These are phyloP conservation scores for Termitomyces sp. DNA, from an alignment of 768 basidiomycete genomes.

Conservation along the genomic window DNA sequence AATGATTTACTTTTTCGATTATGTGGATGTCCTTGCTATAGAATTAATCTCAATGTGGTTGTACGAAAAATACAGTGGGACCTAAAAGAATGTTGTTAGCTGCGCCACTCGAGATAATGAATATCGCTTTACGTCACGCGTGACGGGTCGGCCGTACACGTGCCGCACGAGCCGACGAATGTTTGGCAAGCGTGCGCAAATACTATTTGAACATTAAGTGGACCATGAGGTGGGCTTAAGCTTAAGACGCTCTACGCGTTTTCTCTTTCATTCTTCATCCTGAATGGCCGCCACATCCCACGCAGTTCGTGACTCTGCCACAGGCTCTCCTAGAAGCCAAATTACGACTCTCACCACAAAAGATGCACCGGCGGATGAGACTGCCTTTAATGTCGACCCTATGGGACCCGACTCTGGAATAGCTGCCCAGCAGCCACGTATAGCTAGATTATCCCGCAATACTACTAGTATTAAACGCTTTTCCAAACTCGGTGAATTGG, in stretches of 20 bases:
- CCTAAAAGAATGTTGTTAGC: background rate
- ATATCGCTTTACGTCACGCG: too few relatives aligned
- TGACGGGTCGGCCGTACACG: too few relatives aligned
- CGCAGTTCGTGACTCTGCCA: background rate
- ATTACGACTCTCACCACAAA: background rate
- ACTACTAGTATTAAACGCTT: conserved; percentile 4
- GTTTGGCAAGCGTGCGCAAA: conserved; percentile 1
- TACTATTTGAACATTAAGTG: background rate
- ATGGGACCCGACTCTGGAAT: conserved; percentile 1
- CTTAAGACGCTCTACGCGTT: background rate
- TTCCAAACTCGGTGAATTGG: conserved; percentile 3
- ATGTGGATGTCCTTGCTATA: too few relatives aligned
- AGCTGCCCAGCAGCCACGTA: background rate
- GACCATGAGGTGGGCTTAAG: conserved; percentile 2
- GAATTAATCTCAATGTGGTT: too few relatives aligned
- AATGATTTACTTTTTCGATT: background rate
- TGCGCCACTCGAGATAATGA: too few relatives aligned
- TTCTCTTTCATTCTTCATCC: background rate
- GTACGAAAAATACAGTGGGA: too few relatives aligned
- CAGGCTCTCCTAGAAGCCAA: conserved; percentile 2
- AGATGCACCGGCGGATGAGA: conserved; percentile 4
- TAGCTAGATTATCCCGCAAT: background rate
- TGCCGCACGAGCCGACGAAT: background rate
- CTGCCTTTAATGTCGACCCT: conserved; percentile 13
- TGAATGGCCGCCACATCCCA: background rate